Evolutionary conservation across 768 basidiomycete genomes (phyloP), one percentile per base, ranked within the genome.

Genomic region (Suillus spraguei): DNA sequence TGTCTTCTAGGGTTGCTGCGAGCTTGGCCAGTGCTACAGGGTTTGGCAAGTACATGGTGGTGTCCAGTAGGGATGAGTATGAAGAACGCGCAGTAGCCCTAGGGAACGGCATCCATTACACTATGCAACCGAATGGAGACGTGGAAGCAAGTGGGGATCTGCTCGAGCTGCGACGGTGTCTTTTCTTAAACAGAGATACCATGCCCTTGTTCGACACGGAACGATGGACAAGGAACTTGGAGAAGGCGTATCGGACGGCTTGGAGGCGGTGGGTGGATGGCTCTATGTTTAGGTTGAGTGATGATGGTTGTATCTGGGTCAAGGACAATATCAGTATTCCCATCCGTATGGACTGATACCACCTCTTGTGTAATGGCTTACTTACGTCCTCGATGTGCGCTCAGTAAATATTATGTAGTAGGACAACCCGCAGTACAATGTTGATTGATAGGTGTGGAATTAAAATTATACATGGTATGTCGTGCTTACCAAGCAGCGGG

Each of bases 231-330:
- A 68, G 68, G 60, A 82, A 84, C 60, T 65, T 83, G 53, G 84
- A 85, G 71, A 80, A 80, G 65, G 82, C 79, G 1, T 75, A 77
- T 28, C 35, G 65, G 38, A 76, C 74, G 22, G 81, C 80, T 0
- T 85, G 83, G 83, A 69, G 74, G 60, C 78, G 83, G 28, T 85
- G 81, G 81, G 81, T 81, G 14, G 76, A 78, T 41, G 81, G 80
- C 68, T 75, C 69, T 66, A 79, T 73, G 63, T 73, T 71, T 70
- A 74, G 63, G 17, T 70, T 73, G 50, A 64, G 66, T 49, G 70
- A 74, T 50, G 77, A 78, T 71, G 72, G 69, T 10, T 71, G 65
- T 10, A 74, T 75, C 17, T 52, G 67, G n/a, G 72, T 75, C 36
- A 66, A 39, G 50, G 77, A 79, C n/a, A 75, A 74, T 4, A 74